These are phyloP conservation scores for Blastobotrys illinoisensis DNA, from an alignment of 1,139 yeast genomes.

Conservation along the genomic window DNA sequence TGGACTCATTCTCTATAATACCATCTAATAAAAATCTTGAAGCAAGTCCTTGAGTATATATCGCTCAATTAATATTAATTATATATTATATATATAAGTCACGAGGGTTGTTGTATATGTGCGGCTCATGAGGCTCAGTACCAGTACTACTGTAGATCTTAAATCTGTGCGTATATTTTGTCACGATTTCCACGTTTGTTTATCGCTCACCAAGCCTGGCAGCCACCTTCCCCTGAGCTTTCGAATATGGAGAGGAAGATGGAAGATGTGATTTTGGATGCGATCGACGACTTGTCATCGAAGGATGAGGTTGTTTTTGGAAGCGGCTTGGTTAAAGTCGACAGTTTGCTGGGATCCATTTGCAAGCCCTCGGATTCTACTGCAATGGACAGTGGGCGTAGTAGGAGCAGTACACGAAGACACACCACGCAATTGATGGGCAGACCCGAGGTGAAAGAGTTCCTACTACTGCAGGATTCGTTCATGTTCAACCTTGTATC, in stretches of 20 bases:
- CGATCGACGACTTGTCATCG: constrained; percentile 5
- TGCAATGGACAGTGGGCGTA: not conserved
- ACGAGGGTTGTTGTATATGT: too few relatives aligned
- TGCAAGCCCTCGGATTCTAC: not conserved
- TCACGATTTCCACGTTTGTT: not conserved
- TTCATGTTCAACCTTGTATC: constrained; percentile 46
- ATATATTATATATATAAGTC: too few relatives aligned
- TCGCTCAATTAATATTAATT: too few relatives aligned
- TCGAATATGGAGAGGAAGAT: constrained; percentile 3
- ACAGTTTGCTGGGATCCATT: not conserved
- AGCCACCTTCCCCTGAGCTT: not conserved
- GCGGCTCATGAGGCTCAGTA: not conserved
- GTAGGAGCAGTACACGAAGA: not conserved
- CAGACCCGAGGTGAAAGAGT: constrained; percentile 36
- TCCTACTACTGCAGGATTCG: constrained; percentile 46
- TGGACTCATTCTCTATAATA: too few relatives aligned
- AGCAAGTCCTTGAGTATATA: too few relatives aligned
- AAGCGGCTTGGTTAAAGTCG: not conserved
- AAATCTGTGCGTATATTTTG: not conserved
- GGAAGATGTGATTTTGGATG: constrained; percentile 11
- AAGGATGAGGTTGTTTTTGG: not conserved
- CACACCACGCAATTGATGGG: constrained; percentile 5
- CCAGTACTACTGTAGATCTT: not conserved
- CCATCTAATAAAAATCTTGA: too few relatives aligned
- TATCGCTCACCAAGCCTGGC: not conserved